Conservation (phyloP, 495 filamentous ascomycete species). For the Thozetella sp. region DNA sequence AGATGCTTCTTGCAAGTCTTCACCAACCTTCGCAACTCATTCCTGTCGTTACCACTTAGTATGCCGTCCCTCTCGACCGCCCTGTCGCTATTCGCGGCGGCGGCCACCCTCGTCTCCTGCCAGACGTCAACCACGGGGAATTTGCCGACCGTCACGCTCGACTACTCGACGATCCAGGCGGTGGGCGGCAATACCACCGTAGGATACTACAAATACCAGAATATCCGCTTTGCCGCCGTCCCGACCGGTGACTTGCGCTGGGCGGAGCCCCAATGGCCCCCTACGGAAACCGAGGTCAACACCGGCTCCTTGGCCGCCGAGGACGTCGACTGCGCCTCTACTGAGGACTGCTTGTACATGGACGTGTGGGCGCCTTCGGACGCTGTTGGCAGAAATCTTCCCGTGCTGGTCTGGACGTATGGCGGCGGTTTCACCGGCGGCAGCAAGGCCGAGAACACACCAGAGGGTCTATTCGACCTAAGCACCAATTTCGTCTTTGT, state of each 20-base stretch:
- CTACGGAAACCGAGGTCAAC: not conserved
- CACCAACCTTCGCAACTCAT: not conserved
- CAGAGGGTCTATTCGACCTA: conserved; percentile 38
- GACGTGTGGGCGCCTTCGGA: not conserved
- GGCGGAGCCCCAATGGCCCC: not conserved
- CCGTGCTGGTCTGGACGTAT: conserved; percentile 44
- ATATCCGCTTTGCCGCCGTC: not conserved
- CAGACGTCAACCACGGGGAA: not conserved
- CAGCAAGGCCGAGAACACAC: conserved; percentile 30
- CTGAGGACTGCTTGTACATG: not conserved
- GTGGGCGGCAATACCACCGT: not conserved
- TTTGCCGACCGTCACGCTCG: not conserved
- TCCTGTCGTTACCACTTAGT: not conserved
- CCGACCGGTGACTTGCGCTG: not conserved
- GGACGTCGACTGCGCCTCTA: not conserved
- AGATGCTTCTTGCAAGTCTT: no score
- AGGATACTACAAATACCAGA: not conserved
- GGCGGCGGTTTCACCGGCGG: conserved; percentile 38
- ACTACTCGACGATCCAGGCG: not conserved
- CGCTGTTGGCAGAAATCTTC: not conserved
- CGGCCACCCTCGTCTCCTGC: not conserved
- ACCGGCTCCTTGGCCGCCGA: not conserved
- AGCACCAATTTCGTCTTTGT: conserved; percentile 55
- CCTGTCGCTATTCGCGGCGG: not conserved
- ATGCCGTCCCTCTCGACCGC: not conserved